Base-by-base conservation (phyloP, 148 eudicot species). In the Silene latifolia region DNA sequence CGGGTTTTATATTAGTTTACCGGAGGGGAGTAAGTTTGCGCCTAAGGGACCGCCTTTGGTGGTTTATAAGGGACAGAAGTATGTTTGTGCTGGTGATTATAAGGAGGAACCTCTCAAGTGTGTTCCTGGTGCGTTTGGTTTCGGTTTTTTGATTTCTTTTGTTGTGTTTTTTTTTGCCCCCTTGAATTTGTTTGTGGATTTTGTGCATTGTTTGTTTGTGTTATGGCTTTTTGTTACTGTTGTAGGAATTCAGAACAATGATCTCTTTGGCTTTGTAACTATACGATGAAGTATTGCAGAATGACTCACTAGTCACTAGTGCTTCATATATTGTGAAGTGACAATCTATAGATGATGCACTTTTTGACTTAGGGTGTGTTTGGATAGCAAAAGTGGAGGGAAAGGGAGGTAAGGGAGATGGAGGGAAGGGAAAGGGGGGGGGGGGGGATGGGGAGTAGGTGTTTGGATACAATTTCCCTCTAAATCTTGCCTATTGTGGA, bases 1-100 rank as follows among this genome's bases (percentile, higher is more conserved):
- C 63, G 99, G 99, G 62, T 89, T 92, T 71, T 95, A 95, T 72
- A 87, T 95, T n/a, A 92, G 82, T 76, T 87, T 95, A 84, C 99
- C 97, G 0, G 91, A 92, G 21, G 99, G 99, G 74, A 78, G 69
- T 60, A 64, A 69, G 76, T 95, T 77, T 79, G 89, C 86, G 0
- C 97, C 96, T 1, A 85, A 89, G 73, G 85, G 86, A 12, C 94
- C 91, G 3, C 83, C 82, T 9, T 73, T 87, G 76, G 97, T 95
- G 42, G 80, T 80, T 87, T 89, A 84, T 59, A 95, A 95, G 77
- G 99, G 99, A 46, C 97, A 92, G 86, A 81, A 83, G 84, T 95
- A 88, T 75, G 88, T 86, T 48, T 84, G 86, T 59, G 87, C 88
- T 8, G 80, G 87, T 1, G 95, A 89, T 76, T 80, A 86, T n/a